These are phyloP conservation scores for Arthrobotrys megalospora DNA, from an alignment of 2,329 filamentous ascomycete species.

Conservation along the genomic window DNA sequence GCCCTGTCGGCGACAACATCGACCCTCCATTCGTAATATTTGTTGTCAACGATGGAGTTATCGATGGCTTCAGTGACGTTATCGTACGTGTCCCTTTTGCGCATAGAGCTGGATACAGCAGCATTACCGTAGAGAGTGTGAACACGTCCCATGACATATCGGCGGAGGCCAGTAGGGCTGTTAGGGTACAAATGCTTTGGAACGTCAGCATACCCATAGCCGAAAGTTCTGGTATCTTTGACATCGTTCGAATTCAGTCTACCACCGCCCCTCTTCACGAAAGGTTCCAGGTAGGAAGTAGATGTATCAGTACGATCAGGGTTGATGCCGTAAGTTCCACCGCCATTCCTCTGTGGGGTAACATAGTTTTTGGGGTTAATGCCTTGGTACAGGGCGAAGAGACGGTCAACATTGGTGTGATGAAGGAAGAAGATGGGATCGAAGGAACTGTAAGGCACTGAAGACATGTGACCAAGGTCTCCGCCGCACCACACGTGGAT, in stretches of 20 bases:
- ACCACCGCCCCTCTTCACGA: background rate
- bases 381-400: slow-evolving; percentile 83
- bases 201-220: slow-evolving; percentile 30
- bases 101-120: background rate
- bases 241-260: slow-evolving; percentile 10
- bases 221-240: slow-evolving; percentile 35
- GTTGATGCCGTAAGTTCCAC: slow-evolving; percentile 35
- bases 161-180: background rate
- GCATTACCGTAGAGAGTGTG: slow-evolving; percentile 1
- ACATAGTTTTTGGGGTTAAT: slow-evolving; percentile 71
- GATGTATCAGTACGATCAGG: background rate
- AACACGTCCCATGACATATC: slow-evolving; percentile 2
- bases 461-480: slow-evolving; percentile 61
- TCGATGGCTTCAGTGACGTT: slow-evolving; percentile 10
- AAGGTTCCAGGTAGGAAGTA: slow-evolving; percentile 16
- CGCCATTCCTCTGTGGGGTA: slow-evolving; percentile 21
- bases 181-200: slow-evolving; percentile 14
- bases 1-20: slow-evolving; percentile 65
- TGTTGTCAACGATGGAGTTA: slow-evolving; percentile 28
- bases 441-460: slow-evolving; percentile 76
- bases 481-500: slow-evolving; percentile 69
- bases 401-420: slow-evolving; percentile 81
- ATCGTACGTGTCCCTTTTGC: slow-evolving; percentile 28
- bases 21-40: slow-evolving; percentile 50
- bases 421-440: slow-evolving; percentile 86